A percentile compares a stretch with the other conserved stretches of the same genome.
Evolutionary conservation across 1,139 yeast genomes (phyloP).

Genomic region (Hyphopichia buzzinii): DNA sequence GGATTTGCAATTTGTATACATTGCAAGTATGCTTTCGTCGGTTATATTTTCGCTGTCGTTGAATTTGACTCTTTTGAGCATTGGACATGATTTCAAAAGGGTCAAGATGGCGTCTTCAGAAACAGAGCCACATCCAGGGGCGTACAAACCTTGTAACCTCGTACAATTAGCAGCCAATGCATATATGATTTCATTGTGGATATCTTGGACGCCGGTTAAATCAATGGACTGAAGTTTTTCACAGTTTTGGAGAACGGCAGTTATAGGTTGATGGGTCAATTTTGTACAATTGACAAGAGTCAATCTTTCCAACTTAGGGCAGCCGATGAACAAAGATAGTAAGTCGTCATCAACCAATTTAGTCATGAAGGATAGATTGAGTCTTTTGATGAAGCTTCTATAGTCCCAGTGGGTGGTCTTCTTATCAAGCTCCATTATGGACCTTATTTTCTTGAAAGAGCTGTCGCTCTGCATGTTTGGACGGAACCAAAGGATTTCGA

Average conservation of each 20-base stretch:
- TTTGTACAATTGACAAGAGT: slow-evolving; percentile 80
- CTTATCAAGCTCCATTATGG: slow-evolving; percentile 53
- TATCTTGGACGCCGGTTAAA: slow-evolving; percentile 75
- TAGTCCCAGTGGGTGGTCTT: slow-evolving; percentile 65
- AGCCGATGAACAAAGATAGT: slow-evolving; percentile 54
- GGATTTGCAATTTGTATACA: slow-evolving; percentile 70
- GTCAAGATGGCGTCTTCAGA: slow-evolving; percentile 63
- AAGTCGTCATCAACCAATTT: slow-evolving; percentile 64
- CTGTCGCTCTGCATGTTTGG: slow-evolving; percentile 67
- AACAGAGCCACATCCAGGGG: slow-evolving; percentile 76
- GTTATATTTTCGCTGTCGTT: slow-evolving; percentile 69
- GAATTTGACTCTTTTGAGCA: slow-evolving; percentile 79
- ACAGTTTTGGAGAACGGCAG: slow-evolving; percentile 62
- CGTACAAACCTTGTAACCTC: slow-evolving; percentile 84
- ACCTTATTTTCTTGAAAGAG: slow-evolving; percentile 50
- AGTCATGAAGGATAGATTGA: slow-evolving; percentile 77
- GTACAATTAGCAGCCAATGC: slow-evolving; percentile 74
- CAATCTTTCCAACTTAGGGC: slow-evolving; percentile 77
- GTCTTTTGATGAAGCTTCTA: slow-evolving; percentile 69
- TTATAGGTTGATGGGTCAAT: slow-evolving; percentile 60
- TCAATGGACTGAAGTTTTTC: slow-evolving; percentile 80
- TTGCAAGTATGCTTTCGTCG: slow-evolving; percentile 61
- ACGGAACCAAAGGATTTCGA: slow-evolving; percentile 85
- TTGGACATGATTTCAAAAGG: slow-evolving; percentile 63
- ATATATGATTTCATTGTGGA: slow-evolving; percentile 63